Percentiles rank a stretch among this genome's conserved stretches.
These are phyloP conservation scores for Dendrocalamus sinicus DNA, from an alignment of 176 grass and related monocot species.

Conservation along the genomic window DNA sequence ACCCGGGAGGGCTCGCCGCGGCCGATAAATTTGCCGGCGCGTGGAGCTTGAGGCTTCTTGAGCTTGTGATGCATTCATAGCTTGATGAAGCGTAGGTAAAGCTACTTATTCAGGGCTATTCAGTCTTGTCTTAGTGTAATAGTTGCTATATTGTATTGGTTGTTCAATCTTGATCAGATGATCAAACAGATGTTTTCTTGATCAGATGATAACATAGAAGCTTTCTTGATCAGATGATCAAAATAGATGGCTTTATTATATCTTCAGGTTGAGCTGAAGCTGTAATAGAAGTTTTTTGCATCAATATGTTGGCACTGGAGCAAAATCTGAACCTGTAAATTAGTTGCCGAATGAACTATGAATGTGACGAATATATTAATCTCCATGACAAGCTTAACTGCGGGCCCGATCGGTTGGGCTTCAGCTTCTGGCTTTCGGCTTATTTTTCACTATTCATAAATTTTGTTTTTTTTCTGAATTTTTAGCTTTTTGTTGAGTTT, in stretches of 20 bases:
- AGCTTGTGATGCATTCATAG: conserved; percentile 35
- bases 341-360: conserved; percentile 7
- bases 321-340: conserved; percentile 22
- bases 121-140: neutral
- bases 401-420: too few species aligned
- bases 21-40: conserved; percentile 29
- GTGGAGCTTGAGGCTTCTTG: conserved; percentile 36
- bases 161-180: conserved; percentile 49
- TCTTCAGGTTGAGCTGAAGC: conserved; percentile 41
- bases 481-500: too few species aligned
- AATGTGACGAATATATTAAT: neutral
- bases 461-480: too few species aligned
- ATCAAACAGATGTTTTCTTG: neutral
- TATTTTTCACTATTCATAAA: too few species aligned
- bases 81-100: conserved; percentile 38
- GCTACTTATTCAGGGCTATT: neutral
- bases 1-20: conserved; percentile 37
- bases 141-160: conserved; percentile 26
- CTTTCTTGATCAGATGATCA: conserved; percentile 35
- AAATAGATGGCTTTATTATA: neutral
- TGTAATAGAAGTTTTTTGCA: conserved; percentile 31
- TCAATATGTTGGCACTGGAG: neutral
- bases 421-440: too few species aligned
- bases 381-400: neutral
- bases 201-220: conserved; percentile 38